Base-by-base conservation (phyloP, 2,329 filamentous ascomycete genomes). In the Lasiodiplodia hormozganensis region DNA sequence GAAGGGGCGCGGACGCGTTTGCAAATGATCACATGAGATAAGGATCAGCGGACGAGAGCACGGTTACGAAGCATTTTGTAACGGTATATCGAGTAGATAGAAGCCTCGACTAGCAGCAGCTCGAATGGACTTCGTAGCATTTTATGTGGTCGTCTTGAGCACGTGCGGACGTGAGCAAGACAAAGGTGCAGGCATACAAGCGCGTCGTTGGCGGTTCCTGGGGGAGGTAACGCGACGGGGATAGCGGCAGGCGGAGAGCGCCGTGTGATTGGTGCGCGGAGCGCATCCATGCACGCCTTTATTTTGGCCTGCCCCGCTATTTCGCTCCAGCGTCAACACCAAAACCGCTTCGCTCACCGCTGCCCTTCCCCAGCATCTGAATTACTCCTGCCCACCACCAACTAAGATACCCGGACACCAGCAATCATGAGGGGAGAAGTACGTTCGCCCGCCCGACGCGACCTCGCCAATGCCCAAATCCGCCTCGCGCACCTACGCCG, bases 401-500 rank as follows among this genome's bases (percentile, higher is more conserved):
- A 49, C 43, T 56, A 11, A 53, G 56, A 68, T 68, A 68, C 67
- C 67, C 67, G 60, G 51, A 68, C 58, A 43, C 36, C 58, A 49
- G 67, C 60, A 76, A 80, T 71, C 71, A 80, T 80, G 78, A 76
- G 78, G 75, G 78, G 78, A 77, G 78, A 80, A 76, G 78, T 80
- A 76, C 43, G 78, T 78, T 38, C 60, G 68, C 49, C 67, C 56
- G n/a, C 12, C 36, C 16, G 54, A 49, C 60, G 66, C 67, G 40
- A 23, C 52, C 28, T n/a, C 28, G n/a, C 12, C 47, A 25, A 25
- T 57, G 40, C 62, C 38, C 21, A 25, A 62, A 58, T 69, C 60
- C 69, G 65, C 65, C 28, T 51, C 47, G 64, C 34, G 57, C 40
- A 43, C 54, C 23, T 34, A 6, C 67, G 36, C 28, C 31, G 58